These are phyloP conservation scores for Hyaloscypha bicolor DNA, from an alignment of 495 filamentous ascomycete genomes.

Conservation along the genomic window DNA sequence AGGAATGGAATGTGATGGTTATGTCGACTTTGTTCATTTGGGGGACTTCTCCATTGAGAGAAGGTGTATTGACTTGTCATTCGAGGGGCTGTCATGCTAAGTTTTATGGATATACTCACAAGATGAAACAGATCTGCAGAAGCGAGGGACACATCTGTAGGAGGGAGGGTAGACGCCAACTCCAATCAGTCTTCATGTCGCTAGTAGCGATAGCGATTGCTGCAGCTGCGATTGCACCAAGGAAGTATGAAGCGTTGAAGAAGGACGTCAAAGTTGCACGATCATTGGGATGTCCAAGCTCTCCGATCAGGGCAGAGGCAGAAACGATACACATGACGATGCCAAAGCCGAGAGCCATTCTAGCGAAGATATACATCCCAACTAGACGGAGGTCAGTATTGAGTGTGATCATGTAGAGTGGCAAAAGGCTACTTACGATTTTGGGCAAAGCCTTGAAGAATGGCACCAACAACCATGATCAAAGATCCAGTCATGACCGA, in stretches of 20 bases:
- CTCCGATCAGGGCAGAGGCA: conserved; percentile 64
- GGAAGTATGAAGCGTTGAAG: conserved; percentile 67
- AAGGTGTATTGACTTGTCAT: too few relatives aligned
- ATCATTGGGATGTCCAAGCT: conserved; percentile 68
- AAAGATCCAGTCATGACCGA: conserved; percentile 51
- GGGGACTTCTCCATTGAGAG: too few relatives aligned
- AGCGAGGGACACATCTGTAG: conserved; percentile 26
- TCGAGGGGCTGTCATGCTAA: too few relatives aligned
- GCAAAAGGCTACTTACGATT: neutral
- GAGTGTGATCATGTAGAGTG: neutral
- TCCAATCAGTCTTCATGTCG: conserved; percentile 19
- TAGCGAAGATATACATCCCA: conserved; percentile 65
- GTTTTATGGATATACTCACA: conserved; percentile 8
- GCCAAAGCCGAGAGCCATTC: conserved; percentile 66
- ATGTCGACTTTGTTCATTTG: too few relatives aligned
- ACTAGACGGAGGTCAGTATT: conserved; percentile 7
- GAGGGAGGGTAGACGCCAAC: conserved; percentile 29
- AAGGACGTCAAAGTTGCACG: conserved; percentile 65
- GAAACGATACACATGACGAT: conserved; percentile 67
- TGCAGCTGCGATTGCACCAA: conserved; percentile 35
- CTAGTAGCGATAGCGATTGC: conserved; percentile 24
- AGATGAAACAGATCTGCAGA: conserved; percentile 23
- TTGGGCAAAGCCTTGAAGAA: conserved; percentile 2
- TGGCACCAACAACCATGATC: conserved; percentile 50
- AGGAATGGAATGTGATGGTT: too few relatives aligned